Evolutionary conservation across 1,139 yeast genomes (phyloP), one percentile per base, ranked within the genome.

Genomic region (Saccharomyces uvarum): DNA sequence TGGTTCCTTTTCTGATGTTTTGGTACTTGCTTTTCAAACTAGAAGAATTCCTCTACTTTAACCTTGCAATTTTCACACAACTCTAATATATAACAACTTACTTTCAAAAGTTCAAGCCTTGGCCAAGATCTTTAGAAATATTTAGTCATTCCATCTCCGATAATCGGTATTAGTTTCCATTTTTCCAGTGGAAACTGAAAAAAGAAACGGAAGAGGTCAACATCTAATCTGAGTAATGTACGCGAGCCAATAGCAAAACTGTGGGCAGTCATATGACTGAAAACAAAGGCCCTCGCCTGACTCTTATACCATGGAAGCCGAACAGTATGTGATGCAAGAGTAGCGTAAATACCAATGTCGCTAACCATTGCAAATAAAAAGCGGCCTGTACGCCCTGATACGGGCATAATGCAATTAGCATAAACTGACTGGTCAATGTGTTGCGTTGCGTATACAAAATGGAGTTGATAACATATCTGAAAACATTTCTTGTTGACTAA

Each of bases 1-100:
- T 26, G n/a, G 11, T 19, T 13, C 21, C 38, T n/a, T 28, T 16
- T 21, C 21, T 19, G 13, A 21, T 26, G 21, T 4, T 51, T 19
- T 19, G 7, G n/a, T 13, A 28, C 38, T 26, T 32, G 46, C 19
- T 14, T 46, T 41, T 50, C 31, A 31, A 28, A 21, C 27, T 8
- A 21, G n/a, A 51, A 42, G 49, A 47, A 50, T 47, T 51, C 51
- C 54, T 11, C 44, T 6, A 24, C 44, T 9, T 38, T 24, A 38
- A 19, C 44, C n/a, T 19, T 38, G 24, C 16, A 8, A 8, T n/a
- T 16, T 11, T 16, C 9, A 16, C 21, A 9, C 13, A 32, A n/a
- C 38, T 13, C 19, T 11, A 38, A 38, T 38, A 38, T 38, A 38
- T 38, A 38, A 4, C n/a, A 2, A 9, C 44, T 19, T 38, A 11